Evolutionary conservation across 2,329 filamentous ascomycete genomes (phyloP).

Genomic region (Aspergillus aculeatinus): DNA sequence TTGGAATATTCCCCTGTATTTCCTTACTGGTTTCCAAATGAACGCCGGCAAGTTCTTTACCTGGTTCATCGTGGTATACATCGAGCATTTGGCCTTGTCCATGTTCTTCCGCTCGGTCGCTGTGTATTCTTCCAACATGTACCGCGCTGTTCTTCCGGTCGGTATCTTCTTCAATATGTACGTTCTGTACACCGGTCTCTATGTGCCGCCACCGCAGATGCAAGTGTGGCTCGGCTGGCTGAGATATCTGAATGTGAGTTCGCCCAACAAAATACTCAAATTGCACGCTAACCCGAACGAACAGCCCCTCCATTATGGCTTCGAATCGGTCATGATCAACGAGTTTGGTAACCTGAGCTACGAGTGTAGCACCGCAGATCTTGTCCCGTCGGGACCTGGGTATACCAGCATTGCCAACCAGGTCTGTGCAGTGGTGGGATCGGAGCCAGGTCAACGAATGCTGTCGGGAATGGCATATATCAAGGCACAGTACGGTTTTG

Average conservation of each 20-base stretch:
- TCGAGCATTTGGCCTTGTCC: slow-evolving; percentile 60
- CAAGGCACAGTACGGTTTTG: slow-evolving; percentile 2
- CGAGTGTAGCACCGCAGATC: neutral
- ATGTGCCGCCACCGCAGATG: slow-evolving; percentile 69
- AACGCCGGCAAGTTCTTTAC: slow-evolving; percentile 71
- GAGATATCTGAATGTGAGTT: slow-evolving; percentile 70
- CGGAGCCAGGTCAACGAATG: neutral
- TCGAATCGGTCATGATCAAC: slow-evolving; percentile 8
- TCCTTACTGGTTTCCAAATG: slow-evolving; percentile 65
- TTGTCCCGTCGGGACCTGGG: neutral
- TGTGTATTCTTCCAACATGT: slow-evolving; percentile 72
- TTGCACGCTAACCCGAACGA: neutral
- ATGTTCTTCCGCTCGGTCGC: slow-evolving; percentile 72
- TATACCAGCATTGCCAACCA: slow-evolving; percentile 1
- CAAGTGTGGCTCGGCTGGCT: slow-evolving; percentile 76
- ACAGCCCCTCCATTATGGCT: slow-evolving; percentile 7
- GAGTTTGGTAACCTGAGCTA: slow-evolving; percentile 1
- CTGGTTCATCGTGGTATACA: slow-evolving; percentile 59
- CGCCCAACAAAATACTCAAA: slow-evolving; percentile 45
- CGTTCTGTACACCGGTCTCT: slow-evolving; percentile 73
- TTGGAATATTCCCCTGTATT: slow-evolving; percentile 72
- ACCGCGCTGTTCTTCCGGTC: slow-evolving; percentile 77
- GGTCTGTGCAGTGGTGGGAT: slow-evolving; percentile 5
- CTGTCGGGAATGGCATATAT: slow-evolving; percentile 3
- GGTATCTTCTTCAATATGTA: slow-evolving; percentile 74